Conservation (phyloP, 305 asterid genomes). For the Plantago lanceolata region DNA sequence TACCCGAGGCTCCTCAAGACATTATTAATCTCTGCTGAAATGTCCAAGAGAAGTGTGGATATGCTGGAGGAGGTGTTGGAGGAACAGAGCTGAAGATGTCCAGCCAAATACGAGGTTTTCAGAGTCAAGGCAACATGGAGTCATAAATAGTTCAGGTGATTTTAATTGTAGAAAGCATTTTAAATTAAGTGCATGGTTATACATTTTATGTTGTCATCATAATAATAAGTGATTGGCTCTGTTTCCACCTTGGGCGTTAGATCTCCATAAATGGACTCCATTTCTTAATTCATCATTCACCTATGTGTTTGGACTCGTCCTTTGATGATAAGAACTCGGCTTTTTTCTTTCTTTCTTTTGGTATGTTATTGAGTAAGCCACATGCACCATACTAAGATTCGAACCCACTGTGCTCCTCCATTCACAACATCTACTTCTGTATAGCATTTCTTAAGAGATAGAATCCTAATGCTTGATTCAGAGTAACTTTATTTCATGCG, state of each 20-base stretch:
- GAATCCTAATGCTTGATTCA: too few species aligned
- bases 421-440: too few species aligned
- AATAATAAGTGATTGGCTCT: neutral
- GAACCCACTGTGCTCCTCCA: too few species aligned
- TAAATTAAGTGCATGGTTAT: neutral
- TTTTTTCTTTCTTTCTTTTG: too few species aligned
- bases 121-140: conserved; percentile 6
- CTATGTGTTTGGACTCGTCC: neutral
- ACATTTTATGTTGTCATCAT: neutral
- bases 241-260: neutral
- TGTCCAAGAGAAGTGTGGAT: conserved; percentile 75
- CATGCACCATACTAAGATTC: too few species aligned
- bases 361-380: too few species aligned
- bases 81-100: conserved; percentile 51
- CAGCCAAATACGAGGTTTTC: conserved; percentile 22
- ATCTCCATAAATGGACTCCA: too few species aligned
- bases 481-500: too few species aligned
- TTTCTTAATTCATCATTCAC: neutral
- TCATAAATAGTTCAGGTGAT: neutral
- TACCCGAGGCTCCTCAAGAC: conserved; percentile 79
- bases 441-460: too few species aligned
- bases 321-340: too few species aligned
- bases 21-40: conserved; percentile 68
- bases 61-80: conserved; percentile 91
- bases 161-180: conserved; percentile 8